phyloP scores from a whole-genome alignment of 2,329 filamentous ascomycete species.

The Truncatella angustata region DNA sequence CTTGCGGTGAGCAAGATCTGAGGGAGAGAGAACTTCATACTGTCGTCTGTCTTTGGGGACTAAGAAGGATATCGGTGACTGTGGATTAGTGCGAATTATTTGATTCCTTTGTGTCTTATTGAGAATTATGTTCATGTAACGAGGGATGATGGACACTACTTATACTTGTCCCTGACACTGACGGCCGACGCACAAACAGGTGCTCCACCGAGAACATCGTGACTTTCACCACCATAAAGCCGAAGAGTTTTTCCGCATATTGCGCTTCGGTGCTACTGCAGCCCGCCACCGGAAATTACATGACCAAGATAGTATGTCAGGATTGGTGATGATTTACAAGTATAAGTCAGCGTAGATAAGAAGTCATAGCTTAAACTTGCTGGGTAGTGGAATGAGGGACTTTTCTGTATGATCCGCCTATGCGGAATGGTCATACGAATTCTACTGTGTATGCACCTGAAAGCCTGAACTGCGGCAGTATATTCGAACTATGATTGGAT shows the following conservation, averaged over 20 bases:
- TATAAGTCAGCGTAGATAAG: not conserved
- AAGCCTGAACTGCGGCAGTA: no score
- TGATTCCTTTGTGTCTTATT: no score
- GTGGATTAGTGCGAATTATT: no score
- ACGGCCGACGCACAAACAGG: not conserved
- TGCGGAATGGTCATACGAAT: no score
- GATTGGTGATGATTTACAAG: not conserved
- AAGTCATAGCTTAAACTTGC: no score
- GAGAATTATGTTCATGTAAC: no score
- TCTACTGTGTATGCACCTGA: no score
- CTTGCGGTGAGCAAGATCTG: conserved; percentile 11
- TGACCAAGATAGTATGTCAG: not conserved
- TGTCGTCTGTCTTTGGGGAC: not conserved
- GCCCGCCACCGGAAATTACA: not conserved
- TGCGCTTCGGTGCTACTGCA: not conserved
- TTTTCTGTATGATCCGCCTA: no score
- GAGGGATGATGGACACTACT: no score
- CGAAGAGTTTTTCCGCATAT: not conserved
- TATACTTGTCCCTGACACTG: not conserved
- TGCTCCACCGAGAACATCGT: not conserved
- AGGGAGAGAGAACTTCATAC: conserved; percentile 13
- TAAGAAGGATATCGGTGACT: not conserved
- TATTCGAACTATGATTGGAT: no score
- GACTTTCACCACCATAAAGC: not conserved
- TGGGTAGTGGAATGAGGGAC: no score